These are phyloP conservation scores for Colletotrichum chrysophilum DNA, from an alignment of 2,329 filamentous ascomycete genomes.

Conservation along the genomic window DNA sequence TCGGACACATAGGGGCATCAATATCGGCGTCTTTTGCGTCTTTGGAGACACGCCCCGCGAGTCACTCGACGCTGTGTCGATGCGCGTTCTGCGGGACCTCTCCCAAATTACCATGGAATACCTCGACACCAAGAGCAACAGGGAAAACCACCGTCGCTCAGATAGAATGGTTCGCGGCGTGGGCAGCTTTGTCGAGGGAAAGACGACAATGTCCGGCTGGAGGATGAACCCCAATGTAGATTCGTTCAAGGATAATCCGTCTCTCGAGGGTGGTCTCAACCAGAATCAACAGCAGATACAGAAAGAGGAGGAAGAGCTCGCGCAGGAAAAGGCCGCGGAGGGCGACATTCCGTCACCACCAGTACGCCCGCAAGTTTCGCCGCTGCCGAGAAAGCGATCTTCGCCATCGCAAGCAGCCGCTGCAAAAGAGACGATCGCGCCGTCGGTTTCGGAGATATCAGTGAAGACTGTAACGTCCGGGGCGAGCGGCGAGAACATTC, in stretches of 20 bases:
- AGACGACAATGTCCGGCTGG: constrained; percentile 29
- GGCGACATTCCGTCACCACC: not conserved
- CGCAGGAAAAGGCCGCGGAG: constrained; percentile 24
- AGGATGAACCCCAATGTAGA: not conserved
- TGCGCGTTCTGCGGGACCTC: constrained; percentile 28
- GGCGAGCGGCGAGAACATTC: not conserved
- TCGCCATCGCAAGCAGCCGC: too few relatives aligned
- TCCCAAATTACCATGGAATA: constrained; percentile 37
- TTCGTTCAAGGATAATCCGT: constrained; percentile 6
- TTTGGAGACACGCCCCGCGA: constrained; percentile 31
- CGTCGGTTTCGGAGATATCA: not conserved
- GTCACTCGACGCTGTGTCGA: constrained; percentile 30
- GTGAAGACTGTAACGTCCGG: not conserved
- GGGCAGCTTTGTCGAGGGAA: constrained; percentile 39
- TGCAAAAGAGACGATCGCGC: too few relatives aligned
- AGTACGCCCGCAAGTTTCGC: not conserved
- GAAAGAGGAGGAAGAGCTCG: not conserved
- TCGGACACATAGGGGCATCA: constrained; percentile 40
- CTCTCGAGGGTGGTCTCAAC: constrained; percentile 23
- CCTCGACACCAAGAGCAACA: constrained; percentile 34
- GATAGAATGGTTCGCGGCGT: constrained; percentile 42
- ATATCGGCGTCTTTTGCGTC: constrained; percentile 46
- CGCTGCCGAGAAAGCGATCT: accelerated
- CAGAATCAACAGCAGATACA: constrained; percentile 10
- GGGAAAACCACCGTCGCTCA: constrained; percentile 30